Evolutionary conservation across 169 alveolate genomes (phyloP).

Genomic region (Eimeria maxima): DNA sequence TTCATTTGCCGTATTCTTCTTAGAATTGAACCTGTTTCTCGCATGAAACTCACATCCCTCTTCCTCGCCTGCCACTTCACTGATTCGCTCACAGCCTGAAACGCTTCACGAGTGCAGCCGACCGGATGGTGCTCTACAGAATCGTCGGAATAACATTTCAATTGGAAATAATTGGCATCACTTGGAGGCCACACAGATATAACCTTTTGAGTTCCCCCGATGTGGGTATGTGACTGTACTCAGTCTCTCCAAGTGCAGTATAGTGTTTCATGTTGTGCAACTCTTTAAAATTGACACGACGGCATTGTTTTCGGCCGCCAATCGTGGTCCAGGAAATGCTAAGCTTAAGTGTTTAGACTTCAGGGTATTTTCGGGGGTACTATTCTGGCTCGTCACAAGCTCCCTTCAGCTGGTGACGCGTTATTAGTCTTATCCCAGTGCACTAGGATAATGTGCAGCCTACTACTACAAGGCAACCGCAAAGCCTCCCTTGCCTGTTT

Average conservation of each 20-base stretch:
- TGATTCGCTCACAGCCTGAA: not conserved
- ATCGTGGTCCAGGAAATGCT: no score
- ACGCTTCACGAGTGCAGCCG: not conserved
- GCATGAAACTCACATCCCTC: not conserved
- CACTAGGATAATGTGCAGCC: not conserved
- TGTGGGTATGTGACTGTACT: not conserved
- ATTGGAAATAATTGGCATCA: not conserved
- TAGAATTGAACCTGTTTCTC: not conserved
- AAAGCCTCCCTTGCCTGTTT: not conserved
- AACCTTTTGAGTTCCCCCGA: not conserved
- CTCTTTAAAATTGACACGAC: no score
- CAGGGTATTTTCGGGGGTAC: no score
- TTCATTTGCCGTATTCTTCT: not conserved
- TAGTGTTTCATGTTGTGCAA: no score
- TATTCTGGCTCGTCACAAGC: not conserved
- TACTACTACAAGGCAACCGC: not conserved
- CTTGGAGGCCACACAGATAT: not conserved
- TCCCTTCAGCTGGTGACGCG: no score
- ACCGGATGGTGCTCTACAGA: not conserved
- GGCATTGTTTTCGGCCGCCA: not conserved
- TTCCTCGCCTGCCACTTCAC: not conserved
- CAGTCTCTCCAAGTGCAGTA: no score
- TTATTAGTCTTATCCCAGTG: not conserved
- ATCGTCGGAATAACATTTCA: not conserved
- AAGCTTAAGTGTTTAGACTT: no score